Conservation (phyloP, 345 rosid genomes). For the Dovyalis caffra region DNA sequence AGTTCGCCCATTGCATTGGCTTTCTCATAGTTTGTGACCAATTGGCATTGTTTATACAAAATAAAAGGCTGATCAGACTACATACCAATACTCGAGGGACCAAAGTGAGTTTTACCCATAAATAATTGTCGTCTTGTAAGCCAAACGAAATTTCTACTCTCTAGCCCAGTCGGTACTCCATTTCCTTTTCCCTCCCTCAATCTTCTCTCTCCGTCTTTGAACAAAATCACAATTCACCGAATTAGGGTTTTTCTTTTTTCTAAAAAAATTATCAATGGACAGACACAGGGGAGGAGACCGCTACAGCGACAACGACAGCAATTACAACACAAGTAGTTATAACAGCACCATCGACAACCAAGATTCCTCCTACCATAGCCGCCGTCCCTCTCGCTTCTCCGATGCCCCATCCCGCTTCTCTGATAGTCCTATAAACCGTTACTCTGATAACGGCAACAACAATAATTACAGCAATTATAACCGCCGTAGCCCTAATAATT, state of each 20-base stretch:
- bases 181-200: background rate
- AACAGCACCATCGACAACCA: constrained; percentile 20
- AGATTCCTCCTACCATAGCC: constrained; percentile 34
- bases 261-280: constrained; percentile 66
- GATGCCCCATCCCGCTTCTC: constrained; percentile 34
- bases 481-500: constrained; percentile 65
- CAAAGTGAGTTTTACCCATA: too few relatives aligned
- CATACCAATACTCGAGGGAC: too few relatives aligned
- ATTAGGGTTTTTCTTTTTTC: constrained; percentile 11
- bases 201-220: background rate
- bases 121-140: too few relatives aligned
- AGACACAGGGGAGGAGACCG: constrained; percentile 72
- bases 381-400: constrained; percentile 43
- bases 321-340: background rate
- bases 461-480: constrained; percentile 25
- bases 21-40: too few relatives aligned
- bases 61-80: too few relatives aligned
- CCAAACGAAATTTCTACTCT: background rate
- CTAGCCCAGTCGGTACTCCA: too few relatives aligned
- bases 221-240: too few relatives aligned
- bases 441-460: constrained; percentile 23
- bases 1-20: too few relatives aligned
- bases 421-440: constrained; percentile 12
- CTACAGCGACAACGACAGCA: constrained; percentile 28
- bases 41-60: too few relatives aligned